Evolutionary conservation across 129 eudicot species (phyloP).

Genomic region (Deinandra increscens): DNA sequence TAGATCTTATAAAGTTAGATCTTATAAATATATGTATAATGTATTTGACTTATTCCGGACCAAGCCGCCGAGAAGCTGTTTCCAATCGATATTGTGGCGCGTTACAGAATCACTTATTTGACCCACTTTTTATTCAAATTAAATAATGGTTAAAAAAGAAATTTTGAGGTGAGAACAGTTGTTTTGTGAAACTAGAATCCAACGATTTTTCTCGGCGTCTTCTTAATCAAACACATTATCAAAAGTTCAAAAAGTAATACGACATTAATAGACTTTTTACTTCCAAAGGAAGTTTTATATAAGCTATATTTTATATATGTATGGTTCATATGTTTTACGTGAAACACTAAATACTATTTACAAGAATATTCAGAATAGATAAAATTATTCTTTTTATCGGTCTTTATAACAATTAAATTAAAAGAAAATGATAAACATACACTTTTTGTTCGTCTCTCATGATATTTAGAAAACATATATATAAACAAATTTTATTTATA

Average conservation of each 20-base stretch:
- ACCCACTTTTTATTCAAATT: not conserved
- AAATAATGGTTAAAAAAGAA: not conserved
- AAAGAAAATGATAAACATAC: too few species aligned
- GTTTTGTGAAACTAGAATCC: not conserved
- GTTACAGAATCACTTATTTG: conserved; percentile 23
- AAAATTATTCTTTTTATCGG: too few species aligned
- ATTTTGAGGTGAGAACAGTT: not conserved
- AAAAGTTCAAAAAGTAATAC: not conserved
- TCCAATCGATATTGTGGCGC: conserved; percentile 16
- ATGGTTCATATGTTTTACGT: too few species aligned
- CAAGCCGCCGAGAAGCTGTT: conserved; percentile 19
- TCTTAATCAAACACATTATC: not conserved
- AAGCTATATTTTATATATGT: too few species aligned
- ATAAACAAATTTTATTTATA: too few species aligned
- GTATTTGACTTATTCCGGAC: too few species aligned
- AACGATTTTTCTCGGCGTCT: not conserved
- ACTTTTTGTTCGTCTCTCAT: too few species aligned
- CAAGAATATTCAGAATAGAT: too few species aligned
- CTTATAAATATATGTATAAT: not conserved
- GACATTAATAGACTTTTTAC: not conserved
- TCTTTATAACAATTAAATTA: too few species aligned
- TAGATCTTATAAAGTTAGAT: too few species aligned
- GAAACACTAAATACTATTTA: not conserved
- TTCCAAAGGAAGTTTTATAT: too few species aligned
- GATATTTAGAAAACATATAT: too few species aligned